phyloP scores from a whole-genome alignment of 2,329 filamentous ascomycete species.

The Hymenoscyphus occultus region DNA sequence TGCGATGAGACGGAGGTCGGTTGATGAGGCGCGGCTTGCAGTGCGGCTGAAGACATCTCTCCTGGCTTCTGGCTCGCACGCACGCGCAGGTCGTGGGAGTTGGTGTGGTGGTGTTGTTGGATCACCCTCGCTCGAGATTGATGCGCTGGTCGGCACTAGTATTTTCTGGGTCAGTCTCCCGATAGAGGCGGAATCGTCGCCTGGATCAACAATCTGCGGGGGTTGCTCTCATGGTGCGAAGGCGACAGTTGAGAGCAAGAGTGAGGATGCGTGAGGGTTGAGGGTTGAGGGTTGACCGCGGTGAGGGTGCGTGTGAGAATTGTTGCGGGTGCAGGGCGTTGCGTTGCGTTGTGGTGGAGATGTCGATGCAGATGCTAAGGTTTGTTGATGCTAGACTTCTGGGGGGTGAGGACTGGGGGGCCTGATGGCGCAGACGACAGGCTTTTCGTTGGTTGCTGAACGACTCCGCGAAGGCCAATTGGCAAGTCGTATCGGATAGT shows the following conservation, averaged over 20 bases:
- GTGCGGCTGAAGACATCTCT: conserved; percentile 62
- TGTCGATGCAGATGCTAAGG: conserved; percentile 4
- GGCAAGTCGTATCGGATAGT: conserved; percentile 6
- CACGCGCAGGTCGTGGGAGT: background rate
- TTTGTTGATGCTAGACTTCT: conserved; percentile 6
- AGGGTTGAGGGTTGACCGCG: background rate
- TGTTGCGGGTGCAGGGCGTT: no score
- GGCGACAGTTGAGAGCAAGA: conserved; percentile 14
- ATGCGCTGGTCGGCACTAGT: background rate
- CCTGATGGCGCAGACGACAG: background rate
- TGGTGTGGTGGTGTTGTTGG: conserved; percentile 14
- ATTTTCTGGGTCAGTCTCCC: conserved; percentile 16
- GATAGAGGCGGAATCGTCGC: conserved; percentile 32
- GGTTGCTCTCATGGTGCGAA: conserved; percentile 46
- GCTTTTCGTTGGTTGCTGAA: background rate
- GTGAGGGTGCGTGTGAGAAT: no score
- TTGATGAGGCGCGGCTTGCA: conserved; percentile 59
- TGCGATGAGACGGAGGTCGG: conserved; percentile 46
- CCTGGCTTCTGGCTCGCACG: conserved; percentile 13
- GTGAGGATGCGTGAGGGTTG: background rate
- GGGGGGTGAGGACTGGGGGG: background rate
- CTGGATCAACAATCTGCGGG: conserved; percentile 40
- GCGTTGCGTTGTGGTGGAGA: background rate
- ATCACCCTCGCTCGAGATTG: background rate
- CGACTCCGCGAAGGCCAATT: background rate